phyloP scores from a whole-genome alignment of 2,329 filamentous ascomycete genomes.

The Aureobasidium lini region DNA sequence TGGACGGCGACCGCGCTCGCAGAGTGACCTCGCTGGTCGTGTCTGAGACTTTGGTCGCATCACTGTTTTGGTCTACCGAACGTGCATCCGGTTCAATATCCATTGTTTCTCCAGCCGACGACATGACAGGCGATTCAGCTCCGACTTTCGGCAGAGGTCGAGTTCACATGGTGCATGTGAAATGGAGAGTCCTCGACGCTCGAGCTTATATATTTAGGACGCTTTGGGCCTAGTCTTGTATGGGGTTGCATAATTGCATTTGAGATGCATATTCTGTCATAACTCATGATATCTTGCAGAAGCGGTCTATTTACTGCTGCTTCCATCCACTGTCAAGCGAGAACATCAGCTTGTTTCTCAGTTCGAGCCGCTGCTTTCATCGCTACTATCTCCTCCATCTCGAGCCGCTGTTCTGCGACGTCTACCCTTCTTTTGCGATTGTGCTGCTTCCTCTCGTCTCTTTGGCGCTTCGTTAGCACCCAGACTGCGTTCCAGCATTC shows the following conservation, averaged over 20 bases:
- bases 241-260: not conserved
- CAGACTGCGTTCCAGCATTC: constrained; percentile 27
- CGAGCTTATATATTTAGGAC: not conserved
- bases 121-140: not conserved
- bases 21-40: not conserved
- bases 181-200: not conserved
- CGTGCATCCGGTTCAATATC: not conserved
- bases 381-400: not conserved
- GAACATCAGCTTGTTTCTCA: not conserved
- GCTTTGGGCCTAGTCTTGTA: not conserved
- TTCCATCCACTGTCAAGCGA: not conserved
- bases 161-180: constrained; percentile 3
- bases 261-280: not conserved
- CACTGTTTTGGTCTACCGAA: not conserved
- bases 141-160: too few species aligned
- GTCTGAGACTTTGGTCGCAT: not conserved
- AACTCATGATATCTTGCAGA: not conserved
- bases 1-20: not conserved
- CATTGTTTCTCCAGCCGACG: not conserved
- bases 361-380: constrained; percentile 15
- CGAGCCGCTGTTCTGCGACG: not conserved
- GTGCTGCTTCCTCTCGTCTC: not conserved
- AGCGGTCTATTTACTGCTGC: not conserved
- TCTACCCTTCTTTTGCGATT: not conserved
- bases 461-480: constrained; percentile 17